phyloP scores from a whole-genome alignment of 2,329 filamentous ascomycete genomes.

The Paracamarosporium sp. region DNA sequence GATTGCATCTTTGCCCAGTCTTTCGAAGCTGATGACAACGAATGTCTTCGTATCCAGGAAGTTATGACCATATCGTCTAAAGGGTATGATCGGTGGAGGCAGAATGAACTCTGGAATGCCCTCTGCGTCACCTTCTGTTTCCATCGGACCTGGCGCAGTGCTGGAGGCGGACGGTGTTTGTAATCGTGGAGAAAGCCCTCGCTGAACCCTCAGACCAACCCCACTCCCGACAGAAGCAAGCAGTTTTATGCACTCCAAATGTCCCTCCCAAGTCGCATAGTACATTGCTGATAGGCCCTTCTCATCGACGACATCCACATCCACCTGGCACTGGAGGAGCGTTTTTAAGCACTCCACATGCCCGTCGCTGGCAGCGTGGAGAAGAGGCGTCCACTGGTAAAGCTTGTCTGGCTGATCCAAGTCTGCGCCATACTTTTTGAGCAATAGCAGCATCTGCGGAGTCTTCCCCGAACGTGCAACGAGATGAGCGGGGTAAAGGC shows the following conservation, averaged over 20 bases:
- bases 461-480: constrained; percentile 88
- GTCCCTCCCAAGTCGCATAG: constrained; percentile 97
- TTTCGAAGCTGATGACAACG: constrained; percentile 89
- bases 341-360: constrained; percentile 87
- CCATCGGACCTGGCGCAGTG: constrained; percentile 48
- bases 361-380: constrained; percentile 95
- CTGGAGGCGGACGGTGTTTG: constrained; percentile 43
- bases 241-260: constrained; percentile 91
- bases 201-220: constrained; percentile 40
- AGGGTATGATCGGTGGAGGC: constrained; percentile 92
- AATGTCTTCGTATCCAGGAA: constrained; percentile 98
- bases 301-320: constrained; percentile 84
- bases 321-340: constrained; percentile 78
- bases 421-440: constrained; percentile 86
- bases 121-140: constrained; percentile 77
- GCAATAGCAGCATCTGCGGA: constrained; percentile 77
- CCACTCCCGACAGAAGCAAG: constrained; percentile 64
- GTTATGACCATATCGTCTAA: constrained; percentile 95
- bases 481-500: constrained; percentile 94
- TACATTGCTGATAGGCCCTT: constrained; percentile 95
- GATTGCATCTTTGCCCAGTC: constrained; percentile 74
- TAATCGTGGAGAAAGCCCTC: constrained; percentile 51
- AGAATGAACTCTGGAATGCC: constrained; percentile 91
- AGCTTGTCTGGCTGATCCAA: constrained; percentile 93
- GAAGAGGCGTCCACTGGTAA: constrained; percentile 95